Percentiles rank a stretch among this genome's conserved stretches.
Conservation (phyloP, 805 yeast genomes). For the Spathaspora gorwiae region DNA sequence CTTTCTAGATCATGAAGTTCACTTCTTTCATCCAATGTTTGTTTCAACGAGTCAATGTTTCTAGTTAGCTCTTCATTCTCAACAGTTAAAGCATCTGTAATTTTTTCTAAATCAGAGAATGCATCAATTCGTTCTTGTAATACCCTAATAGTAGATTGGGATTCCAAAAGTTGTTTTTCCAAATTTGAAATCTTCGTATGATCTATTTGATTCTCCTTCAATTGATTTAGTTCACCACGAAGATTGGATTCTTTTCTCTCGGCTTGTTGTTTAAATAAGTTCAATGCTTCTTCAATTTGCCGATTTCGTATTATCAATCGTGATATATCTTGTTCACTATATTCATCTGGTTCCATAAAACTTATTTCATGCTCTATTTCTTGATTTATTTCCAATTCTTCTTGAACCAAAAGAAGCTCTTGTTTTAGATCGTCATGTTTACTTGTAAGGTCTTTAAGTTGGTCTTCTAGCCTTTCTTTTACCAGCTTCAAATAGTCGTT, state of each 20-base stretch:
- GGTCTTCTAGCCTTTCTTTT: slow-evolving; percentile 23
- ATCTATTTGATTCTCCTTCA: neutral
- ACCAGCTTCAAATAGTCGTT: slow-evolving; percentile 37
- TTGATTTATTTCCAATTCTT: slow-evolving; percentile 32
- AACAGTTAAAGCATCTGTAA: slow-evolving; percentile 29
- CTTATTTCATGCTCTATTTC: slow-evolving; percentile 32
- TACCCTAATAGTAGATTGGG: slow-evolving; percentile 20
- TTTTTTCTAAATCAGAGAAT: slow-evolving; percentile 29
- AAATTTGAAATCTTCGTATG: slow-evolving; percentile 18
- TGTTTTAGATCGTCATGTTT: slow-evolving; percentile 25
- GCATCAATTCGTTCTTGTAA: slow-evolving; percentile 31
- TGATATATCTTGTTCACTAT: slow-evolving; percentile 14
- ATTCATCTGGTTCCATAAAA: slow-evolving; percentile 10
- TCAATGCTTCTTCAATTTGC: slow-evolving; percentile 39
- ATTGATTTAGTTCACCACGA: slow-evolving; percentile 14
- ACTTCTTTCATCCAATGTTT: slow-evolving; percentile 41
- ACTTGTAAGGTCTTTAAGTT: slow-evolving; percentile 19
- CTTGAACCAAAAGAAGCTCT: slow-evolving; percentile 29
- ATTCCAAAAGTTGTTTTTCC: slow-evolving; percentile 21
- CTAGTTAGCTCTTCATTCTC: slow-evolving; percentile 34
- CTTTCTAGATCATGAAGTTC: slow-evolving; percentile 48
- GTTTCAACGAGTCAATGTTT: slow-evolving; percentile 27
- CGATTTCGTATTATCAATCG: slow-evolving; percentile 27
- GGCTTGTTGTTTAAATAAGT: slow-evolving; percentile 25
- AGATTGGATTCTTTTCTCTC: slow-evolving; percentile 21